Base-by-base conservation (phyloP, 495 filamentous ascomycete genomes). In the Penicillium dipodomyicola region DNA sequence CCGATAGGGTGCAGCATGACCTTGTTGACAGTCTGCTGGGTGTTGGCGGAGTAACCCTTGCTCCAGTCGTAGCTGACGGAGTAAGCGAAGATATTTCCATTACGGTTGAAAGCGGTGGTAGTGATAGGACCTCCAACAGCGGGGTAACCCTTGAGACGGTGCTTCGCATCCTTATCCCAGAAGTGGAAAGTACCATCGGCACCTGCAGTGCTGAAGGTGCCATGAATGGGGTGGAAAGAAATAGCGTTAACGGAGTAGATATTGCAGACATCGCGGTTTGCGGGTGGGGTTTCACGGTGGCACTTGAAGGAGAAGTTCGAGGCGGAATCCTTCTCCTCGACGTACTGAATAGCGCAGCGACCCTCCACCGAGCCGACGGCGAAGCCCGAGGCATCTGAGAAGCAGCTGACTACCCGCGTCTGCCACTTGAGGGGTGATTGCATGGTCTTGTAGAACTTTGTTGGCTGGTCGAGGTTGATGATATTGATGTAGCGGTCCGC, bases 11-110 rank as follows among this genome's bases (percentile, higher is more conserved):
- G 91, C 60, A 97, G 76, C 85, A 95, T 92, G 52, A 97, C 83
- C 72, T 94, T 95, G 70, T 86, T 92, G 6, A 85, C 80, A 39
- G 82, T 80, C 59, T 84, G 78, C 20, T 81, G 84, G 29, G 69
- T 90, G 69, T 94, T 93, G 29, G 69, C 79, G 8, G 81, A 76
- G 71, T 90, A 93, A 11, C 92, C 92, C 72, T 95, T 95, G 67
- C 87, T 89, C 92, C 92, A 97, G 75, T 97, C 92, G 63, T 97
- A 97, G 64, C 89, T 92, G 29, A 95, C 82, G 6, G 91, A 87
- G 65, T 96, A 97, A 17, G 91, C 92, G 65, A 96, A 95, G 61
- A 93, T 89, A 61, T 76, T 84, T 46, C 91, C 92, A 49, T 74
- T 84, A 46, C 82, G 73, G 68, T 88, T 89, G 80, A 96, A 97